These are phyloP conservation scores for Conringia planisiliqua DNA, from an alignment of 345 rosid genomes.

Conservation along the genomic window DNA sequence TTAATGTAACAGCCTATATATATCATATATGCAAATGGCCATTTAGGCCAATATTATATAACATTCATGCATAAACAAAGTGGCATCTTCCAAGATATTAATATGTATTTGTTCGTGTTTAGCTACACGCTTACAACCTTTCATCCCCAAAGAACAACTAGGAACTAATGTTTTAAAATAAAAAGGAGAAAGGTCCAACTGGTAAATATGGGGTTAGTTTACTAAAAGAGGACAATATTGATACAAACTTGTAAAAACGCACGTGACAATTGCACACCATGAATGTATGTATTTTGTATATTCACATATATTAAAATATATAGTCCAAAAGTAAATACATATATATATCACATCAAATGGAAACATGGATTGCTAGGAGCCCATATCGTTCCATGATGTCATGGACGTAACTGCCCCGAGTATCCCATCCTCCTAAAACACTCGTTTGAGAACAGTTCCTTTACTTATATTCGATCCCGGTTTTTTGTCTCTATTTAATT, in stretches of 20 bases:
- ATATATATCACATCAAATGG: conserved; percentile 19
- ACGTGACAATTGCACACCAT: conserved; percentile 12
- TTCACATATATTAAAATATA: neutral
- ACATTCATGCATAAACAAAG: conserved; percentile 22
- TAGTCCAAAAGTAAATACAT: neutral
- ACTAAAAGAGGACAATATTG: neutral
- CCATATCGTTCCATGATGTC: conserved; percentile 35
- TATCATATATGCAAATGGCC: conserved; percentile 21
- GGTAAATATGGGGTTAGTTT: conserved; percentile 22
- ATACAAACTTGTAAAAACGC: conserved; percentile 2
- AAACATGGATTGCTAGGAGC: conserved; percentile 28
- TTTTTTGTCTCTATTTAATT: neutral
- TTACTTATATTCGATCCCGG: neutral
- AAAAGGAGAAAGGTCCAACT: neutral
- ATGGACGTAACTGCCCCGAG: conserved; percentile 28
- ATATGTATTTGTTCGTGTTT: neutral
- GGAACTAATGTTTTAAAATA: neutral
- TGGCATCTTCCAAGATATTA: neutral
- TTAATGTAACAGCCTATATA: conserved; percentile 1
- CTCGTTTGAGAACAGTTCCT: neutral
- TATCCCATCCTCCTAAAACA: conserved; percentile 20
- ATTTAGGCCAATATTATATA: neutral
- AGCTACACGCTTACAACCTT: conserved; percentile 9
- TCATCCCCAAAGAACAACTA: neutral
- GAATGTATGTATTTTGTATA: neutral